Percentiles rank a stretch among this genome's conserved stretches.
These are phyloP conservation scores for Globisporangium barbulae DNA, from an alignment of 352 stramenopile genomes.

Conservation along the genomic window DNA sequence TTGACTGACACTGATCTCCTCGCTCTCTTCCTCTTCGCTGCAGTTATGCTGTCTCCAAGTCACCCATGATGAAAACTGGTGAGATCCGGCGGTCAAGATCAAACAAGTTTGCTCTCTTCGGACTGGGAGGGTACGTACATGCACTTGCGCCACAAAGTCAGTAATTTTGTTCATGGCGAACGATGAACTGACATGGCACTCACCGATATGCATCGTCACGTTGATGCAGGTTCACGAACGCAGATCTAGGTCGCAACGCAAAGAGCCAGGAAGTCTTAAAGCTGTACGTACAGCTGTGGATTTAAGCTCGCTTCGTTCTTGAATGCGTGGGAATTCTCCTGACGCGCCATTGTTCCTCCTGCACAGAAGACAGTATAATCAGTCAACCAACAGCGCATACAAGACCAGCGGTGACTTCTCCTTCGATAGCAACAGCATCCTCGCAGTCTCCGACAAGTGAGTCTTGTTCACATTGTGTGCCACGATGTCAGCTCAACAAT, in stretches of 20 bases:
- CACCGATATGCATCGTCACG: not conserved
- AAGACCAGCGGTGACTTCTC: conserved; percentile 79
- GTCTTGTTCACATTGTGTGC: conserved; percentile 8
- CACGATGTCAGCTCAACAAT: not conserved
- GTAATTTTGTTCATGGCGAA: not conserved
- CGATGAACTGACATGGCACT: not conserved
- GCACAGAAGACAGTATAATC: conserved; percentile 11
- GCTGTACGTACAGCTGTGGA: conserved; percentile 23
- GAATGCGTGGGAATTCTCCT: not conserved
- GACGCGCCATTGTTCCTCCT: not conserved
- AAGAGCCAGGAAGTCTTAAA: conserved; percentile 29
- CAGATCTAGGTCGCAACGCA: conserved; percentile 24
- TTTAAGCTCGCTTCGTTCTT: not conserved
- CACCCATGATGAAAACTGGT: conserved; percentile 38
- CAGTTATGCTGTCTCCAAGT: conserved; percentile 52
- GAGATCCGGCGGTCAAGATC: conserved; percentile 55
- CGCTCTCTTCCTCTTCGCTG: not conserved
- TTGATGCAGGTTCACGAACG: conserved; percentile 33
- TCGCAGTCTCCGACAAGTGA: conserved; percentile 78
- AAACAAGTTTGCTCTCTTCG: conserved; percentile 59
- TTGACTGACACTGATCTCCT: not conserved
- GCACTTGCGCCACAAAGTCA: not conserved
- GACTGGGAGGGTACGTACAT: conserved; percentile 44
- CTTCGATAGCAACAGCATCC: conserved; percentile 34
- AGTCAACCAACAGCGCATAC: conserved; percentile 28